phyloP scores from a whole-genome alignment of 495 filamentous ascomycete genomes.

The Astrocystis sublimbata region DNA sequence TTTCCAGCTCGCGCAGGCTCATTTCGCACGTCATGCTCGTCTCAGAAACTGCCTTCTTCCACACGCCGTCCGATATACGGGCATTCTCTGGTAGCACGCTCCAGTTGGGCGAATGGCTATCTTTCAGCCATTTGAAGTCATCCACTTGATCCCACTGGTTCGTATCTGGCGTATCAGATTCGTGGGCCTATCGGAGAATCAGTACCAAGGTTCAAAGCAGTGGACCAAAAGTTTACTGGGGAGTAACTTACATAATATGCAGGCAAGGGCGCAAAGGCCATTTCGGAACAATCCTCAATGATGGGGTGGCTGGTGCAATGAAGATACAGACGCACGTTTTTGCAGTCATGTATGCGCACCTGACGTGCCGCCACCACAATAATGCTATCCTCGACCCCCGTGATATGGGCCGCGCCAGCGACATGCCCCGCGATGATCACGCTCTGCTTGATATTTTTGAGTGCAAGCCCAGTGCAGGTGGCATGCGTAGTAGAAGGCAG shows the following conservation, averaged over 20 bases:
- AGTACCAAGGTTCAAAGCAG: background rate
- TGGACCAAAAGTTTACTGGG: too few species aligned
- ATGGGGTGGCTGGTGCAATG: constrained; percentile 82
- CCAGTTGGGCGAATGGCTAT: constrained; percentile 88
- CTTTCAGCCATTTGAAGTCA: constrained; percentile 96
- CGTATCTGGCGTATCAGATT: constrained; percentile 32
- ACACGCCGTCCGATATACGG: constrained; percentile 62
- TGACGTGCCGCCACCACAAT: constrained; percentile 78
- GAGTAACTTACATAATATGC: constrained; percentile 58
- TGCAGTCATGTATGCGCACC: constrained; percentile 87
- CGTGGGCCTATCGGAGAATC: constrained; percentile 29
- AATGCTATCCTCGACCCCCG: constrained; percentile 68
- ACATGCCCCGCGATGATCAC: constrained; percentile 77
- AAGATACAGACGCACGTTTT: constrained; percentile 77
- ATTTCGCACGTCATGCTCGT: constrained; percentile 64
- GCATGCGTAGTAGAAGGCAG: constrained; percentile 60
- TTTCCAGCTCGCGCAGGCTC: constrained; percentile 48
- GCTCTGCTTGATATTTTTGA: constrained; percentile 67
- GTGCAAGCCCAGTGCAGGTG: constrained; percentile 71
- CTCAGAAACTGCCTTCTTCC: constrained; percentile 69
- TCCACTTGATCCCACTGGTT: constrained; percentile 89
- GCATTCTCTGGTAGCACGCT: constrained; percentile 61
- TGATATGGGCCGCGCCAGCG: constrained; percentile 78
- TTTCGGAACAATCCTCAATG: constrained; percentile 79
- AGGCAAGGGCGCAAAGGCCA: constrained; percentile 79